Conservation (phyloP, 805 yeast species). For the Wickerhamiella cacticola region DNA sequence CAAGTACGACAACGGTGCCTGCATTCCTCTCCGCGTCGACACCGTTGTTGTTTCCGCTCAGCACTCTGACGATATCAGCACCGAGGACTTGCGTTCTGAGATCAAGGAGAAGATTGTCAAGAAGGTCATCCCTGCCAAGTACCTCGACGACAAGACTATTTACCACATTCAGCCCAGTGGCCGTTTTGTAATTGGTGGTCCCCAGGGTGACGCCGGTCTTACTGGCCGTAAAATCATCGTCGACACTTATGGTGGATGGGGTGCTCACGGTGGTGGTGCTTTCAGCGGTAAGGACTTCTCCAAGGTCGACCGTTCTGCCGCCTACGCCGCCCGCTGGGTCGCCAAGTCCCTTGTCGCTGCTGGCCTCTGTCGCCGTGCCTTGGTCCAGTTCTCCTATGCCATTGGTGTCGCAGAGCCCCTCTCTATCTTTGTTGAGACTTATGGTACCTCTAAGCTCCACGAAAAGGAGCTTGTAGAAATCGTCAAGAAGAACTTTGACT, state of each 20-base stretch:
- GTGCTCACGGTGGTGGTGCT: slow-evolving; percentile 99
- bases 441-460: slow-evolving; percentile 89
- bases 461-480: slow-evolving; percentile 84
- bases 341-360: slow-evolving; percentile 96
- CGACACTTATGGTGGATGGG: slow-evolving; percentile 99
- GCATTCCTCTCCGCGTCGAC: slow-evolving; percentile 91
- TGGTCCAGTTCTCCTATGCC: slow-evolving; percentile 98
- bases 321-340: slow-evolving; percentile 99
- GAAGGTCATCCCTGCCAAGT: slow-evolving; percentile 82
- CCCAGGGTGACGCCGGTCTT: slow-evolving; percentile 99
- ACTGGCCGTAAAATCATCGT: slow-evolving; percentile 99
- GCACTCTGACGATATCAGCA: slow-evolving; percentile 91
- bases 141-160: slow-evolving; percentile 87
- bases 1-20: slow-evolving; percentile 88
- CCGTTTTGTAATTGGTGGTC: slow-evolving; percentile 99
- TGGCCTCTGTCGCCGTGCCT: slow-evolving; percentile 89
- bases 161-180: slow-evolving; percentile 99
- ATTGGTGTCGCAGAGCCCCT: slow-evolving; percentile 99
- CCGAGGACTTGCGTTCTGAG: slow-evolving; percentile 79
- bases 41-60: slow-evolving; percentile 96
- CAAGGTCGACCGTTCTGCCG: slow-evolving; percentile 99
- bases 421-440: slow-evolving; percentile 92
- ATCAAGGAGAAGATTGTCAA: slow-evolving; percentile 69
- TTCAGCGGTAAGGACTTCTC: slow-evolving; percentile 99
- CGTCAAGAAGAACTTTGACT: slow-evolving; percentile 88